A percentile compares a stretch with the other conserved stretches of the same genome.
Evolutionary conservation across 306 rosid genomes (phyloP).

Genomic region (Cucurbita ficifolia): DNA sequence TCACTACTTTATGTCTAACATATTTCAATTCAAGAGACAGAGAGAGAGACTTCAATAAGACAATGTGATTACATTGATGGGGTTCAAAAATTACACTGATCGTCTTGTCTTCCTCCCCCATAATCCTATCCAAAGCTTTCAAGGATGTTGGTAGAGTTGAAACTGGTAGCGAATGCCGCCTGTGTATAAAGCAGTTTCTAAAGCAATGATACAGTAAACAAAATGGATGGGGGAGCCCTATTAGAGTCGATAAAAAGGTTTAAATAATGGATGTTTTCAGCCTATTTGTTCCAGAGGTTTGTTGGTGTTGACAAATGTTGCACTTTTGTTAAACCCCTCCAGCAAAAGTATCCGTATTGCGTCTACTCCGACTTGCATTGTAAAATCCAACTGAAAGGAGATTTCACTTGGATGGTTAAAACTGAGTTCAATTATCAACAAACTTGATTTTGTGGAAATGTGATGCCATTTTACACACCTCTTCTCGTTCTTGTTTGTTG

Average conservation of each 20-base stretch:
- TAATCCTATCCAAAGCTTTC: neutral
- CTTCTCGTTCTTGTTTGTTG: constrained; percentile 61
- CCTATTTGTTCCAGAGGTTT: constrained; percentile 37
- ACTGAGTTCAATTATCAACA: neutral
- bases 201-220: neutral
- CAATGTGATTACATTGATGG: constrained; percentile 1
- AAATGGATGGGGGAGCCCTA: neutral
- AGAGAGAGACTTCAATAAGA: neutral
- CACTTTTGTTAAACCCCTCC: constrained; percentile 67
- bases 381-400: constrained; percentile 54
- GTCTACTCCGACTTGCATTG: constrained; percentile 57
- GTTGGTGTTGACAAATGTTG: constrained; percentile 37
- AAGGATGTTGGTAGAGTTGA: neutral
- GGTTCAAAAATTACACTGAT: neutral
- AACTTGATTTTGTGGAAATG: neutral
- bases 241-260: neutral
- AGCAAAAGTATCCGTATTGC: constrained; percentile 69
- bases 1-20: neutral
- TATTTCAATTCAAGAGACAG: neutral
- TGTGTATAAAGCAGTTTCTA: neutral
- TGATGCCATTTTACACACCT: constrained; percentile 23
- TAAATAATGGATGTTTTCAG: neutral
- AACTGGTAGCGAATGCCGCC: neutral
- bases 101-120: neutral
- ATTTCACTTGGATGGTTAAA: neutral